These are phyloP conservation scores for Zopfia rhizophila DNA, from an alignment of 2,329 filamentous ascomycete species.

Conservation along the genomic window DNA sequence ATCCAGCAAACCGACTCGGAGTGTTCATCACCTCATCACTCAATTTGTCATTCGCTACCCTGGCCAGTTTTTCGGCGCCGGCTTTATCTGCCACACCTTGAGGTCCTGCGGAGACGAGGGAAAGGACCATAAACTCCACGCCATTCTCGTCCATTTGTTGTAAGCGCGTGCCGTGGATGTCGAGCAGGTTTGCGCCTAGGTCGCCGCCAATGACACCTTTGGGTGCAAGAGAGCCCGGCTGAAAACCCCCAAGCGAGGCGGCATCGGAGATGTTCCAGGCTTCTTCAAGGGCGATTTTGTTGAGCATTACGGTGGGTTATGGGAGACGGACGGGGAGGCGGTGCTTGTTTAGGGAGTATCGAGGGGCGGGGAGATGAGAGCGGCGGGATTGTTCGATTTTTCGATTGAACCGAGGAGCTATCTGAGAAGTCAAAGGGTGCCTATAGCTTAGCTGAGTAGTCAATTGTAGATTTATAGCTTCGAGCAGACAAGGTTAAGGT, in stretches of 20 bases:
- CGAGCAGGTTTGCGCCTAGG: constrained; percentile 61
- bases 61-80: constrained; percentile 55
- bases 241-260: constrained; percentile 69
- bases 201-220: constrained; percentile 66
- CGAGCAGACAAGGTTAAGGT: too few relatives aligned
- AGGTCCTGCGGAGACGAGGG: constrained; percentile 59
- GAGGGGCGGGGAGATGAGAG: too few relatives aligned
- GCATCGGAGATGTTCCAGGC: constrained; percentile 64
- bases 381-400: too few relatives aligned
- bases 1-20: constrained; percentile 54
- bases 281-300: constrained; percentile 26
- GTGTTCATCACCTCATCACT: constrained; percentile 54
- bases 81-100: constrained; percentile 57
- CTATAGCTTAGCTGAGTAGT: too few relatives aligned
- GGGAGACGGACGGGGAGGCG: too few relatives aligned
- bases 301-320: too few relatives aligned
- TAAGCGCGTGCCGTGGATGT: constrained; percentile 55
- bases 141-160: constrained; percentile 58
- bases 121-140: constrained; percentile 59
- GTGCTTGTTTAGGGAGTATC: too few relatives aligned
- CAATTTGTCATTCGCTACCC: constrained; percentile 57
- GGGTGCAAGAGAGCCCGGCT: constrained; percentile 40
- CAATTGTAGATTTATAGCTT: too few relatives aligned
- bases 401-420: too few relatives aligned
- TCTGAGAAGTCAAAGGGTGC: too few relatives aligned